Percentiles rank a stretch among this genome's conserved stretches.
Conservation (phyloP, 768 basidiomycete genomes). For the Psilocybe azurescens region DNA sequence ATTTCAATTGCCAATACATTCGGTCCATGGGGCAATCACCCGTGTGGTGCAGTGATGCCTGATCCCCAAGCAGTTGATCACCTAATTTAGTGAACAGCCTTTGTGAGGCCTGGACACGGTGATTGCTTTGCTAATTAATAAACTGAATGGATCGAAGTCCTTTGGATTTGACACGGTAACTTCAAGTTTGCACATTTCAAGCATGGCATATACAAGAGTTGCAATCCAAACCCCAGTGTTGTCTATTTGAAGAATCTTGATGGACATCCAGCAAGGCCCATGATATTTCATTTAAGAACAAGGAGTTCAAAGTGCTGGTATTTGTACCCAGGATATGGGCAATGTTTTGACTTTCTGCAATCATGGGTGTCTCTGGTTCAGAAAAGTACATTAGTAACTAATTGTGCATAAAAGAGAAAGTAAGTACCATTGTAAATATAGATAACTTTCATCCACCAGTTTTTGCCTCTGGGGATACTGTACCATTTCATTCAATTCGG, state of each 20-base stretch:
- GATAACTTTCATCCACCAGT: constrained; percentile 91
- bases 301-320: constrained; percentile 93
- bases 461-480: constrained; percentile 81
- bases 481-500: no score
- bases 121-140: no score
- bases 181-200: constrained; percentile 83
- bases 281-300: constrained; percentile 94
- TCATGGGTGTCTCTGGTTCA: constrained; percentile 79
- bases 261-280: constrained; percentile 97
- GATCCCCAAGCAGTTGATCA: no score
- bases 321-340: constrained; percentile 89
- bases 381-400: constrained; percentile 2
- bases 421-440: constrained; percentile 84
- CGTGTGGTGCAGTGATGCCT: no score
- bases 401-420: neutral
- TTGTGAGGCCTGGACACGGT: no score
- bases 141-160: no score
- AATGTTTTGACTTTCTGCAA: constrained; percentile 83
- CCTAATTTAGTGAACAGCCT: no score
- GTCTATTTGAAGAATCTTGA: constrained; percentile 78
- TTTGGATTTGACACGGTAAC: no score
- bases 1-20: no score
- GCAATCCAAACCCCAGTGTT: constrained; percentile 71
- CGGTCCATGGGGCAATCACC: no score
- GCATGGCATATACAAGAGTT: neutral